These are phyloP conservation scores for Pyrenochaeta sp. DNA, from an alignment of 2,329 filamentous ascomycete genomes.

Conservation along the genomic window DNA sequence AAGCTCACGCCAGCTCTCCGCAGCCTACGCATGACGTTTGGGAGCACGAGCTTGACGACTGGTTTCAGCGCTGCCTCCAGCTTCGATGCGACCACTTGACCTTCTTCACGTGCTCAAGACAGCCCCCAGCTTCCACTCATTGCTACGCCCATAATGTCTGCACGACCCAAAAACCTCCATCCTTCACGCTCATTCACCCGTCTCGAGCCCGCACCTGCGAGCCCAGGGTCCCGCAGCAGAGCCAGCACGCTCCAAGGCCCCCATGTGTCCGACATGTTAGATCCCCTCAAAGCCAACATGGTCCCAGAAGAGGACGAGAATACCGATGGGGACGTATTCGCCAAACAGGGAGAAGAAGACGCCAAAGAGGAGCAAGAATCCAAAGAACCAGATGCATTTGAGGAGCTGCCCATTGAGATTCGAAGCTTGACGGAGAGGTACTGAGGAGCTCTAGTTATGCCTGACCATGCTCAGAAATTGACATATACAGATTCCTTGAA, in stretches of 20 bases:
- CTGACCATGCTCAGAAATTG: background rate
- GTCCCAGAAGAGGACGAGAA: constrained; percentile 46
- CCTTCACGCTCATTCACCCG: constrained; percentile 59
- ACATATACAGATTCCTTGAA: constrained; percentile 80
- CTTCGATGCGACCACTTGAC: constrained; percentile 38
- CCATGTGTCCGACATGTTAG: constrained; percentile 52
- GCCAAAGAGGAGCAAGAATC: constrained; percentile 29
- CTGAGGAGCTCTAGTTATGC: background rate
- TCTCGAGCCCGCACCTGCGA: constrained; percentile 49
- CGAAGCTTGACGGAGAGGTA: constrained; percentile 88
- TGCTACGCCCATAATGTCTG: constrained; percentile 40
- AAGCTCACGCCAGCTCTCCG: constrained; percentile 19
- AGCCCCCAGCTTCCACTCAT: too few species aligned
- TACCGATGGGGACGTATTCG: constrained; percentile 51
- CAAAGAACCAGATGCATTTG: constrained; percentile 70
- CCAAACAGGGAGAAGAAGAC: constrained; percentile 46
- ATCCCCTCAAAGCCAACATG: constrained; percentile 49
- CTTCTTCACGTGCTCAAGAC: constrained; percentile 10
- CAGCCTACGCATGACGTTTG: constrained; percentile 46
- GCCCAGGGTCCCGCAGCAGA: constrained; percentile 50
- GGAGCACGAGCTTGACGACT: constrained; percentile 26
- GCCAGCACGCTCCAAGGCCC: constrained; percentile 57
- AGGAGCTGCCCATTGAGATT: constrained; percentile 93
- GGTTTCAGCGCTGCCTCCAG: constrained; percentile 29
- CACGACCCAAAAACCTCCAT: constrained; percentile 48